Base-by-base conservation (phyloP, 1,284 basidiomycete genomes). In the Tilletia setariae region DNA sequence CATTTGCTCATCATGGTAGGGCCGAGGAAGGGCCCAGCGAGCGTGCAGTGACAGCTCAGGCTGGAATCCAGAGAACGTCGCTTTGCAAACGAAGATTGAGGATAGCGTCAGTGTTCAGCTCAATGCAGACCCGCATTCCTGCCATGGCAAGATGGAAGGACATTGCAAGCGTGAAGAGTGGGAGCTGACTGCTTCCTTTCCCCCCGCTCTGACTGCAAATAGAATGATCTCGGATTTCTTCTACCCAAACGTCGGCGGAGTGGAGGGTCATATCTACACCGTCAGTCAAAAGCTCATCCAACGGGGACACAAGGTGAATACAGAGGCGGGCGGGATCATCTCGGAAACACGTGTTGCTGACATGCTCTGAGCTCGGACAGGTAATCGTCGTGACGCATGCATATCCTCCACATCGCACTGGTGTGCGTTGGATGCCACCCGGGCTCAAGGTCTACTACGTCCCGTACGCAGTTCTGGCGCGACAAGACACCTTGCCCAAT, bases 201-300 rank as follows among this genome's bases (percentile, higher is more conserved):
- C 35, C 4, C 11, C 35, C 11, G 4, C 35, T 40, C 11, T 40
- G 35, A 40, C 11, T 40, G 35, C 35, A 11, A 40, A 40, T 30
- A 94, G 92, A 30, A 94, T 99, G 91, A 89, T 98, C 62, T 93
- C 90, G 63, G 95, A 99, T 84, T 99, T 98, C 85, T 99, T 98
- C 85, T 90, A 92, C 80, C 95, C 95, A 0, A 88, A 89, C 72
- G 90, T 96, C 1, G 96, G 96, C 28, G 96, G 96, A 11, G 94
- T 99, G 28, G 96, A 98, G 83, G 94, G 90, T 72, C 94, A 98
- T 83, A 94, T 98, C 64, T 97, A 93, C 84, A 74, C 73, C 71
- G 49, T 80, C 35, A 74, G 72, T 9, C 76, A 77, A 51, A 89
- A 90, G 68, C 88, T 98, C 63, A 87, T 94, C 66, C 86, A 86